Percentiles rank a stretch among this genome's conserved stretches.
phyloP scores from a whole-genome alignment of 352 stramenopile species.

The Pythium monospermum region DNA sequence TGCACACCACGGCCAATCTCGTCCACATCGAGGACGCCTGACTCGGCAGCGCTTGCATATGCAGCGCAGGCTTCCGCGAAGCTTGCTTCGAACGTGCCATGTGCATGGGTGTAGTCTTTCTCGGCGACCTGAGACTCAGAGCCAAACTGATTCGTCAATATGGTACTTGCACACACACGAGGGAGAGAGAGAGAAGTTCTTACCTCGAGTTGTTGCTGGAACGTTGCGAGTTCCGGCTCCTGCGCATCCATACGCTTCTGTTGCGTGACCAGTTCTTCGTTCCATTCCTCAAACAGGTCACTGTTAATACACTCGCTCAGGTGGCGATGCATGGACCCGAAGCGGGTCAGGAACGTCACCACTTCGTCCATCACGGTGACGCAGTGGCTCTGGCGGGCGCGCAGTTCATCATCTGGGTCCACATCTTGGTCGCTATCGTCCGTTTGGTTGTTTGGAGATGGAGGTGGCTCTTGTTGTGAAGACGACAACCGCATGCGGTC shows the following conservation, averaged over 20 bases:
- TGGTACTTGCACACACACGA: no score
- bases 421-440: neutral
- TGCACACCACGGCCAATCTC: no score
- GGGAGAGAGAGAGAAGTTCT: no score
- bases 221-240: conserved; percentile 6
- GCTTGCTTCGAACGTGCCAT: conserved; percentile 2
- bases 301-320: conserved; percentile 21
- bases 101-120: conserved; percentile 4
- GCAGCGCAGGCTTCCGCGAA: conserved; percentile 11
- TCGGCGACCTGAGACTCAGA: conserved; percentile 6
- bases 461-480: no score
- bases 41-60: neutral
- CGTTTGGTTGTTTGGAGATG: neutral
- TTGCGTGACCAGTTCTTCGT: conserved; percentile 9
- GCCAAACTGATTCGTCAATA: no score
- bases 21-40: neutral
- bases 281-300: conserved; percentile 26
- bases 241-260: conserved; percentile 16
- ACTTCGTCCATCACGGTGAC: conserved; percentile 28
- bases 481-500: conserved; percentile 13
- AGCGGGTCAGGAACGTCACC: conserved; percentile 31
- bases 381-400: conserved; percentile 12
- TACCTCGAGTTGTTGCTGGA: conserved; percentile 10
- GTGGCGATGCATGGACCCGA: conserved; percentile 24
- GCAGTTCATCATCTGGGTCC: conserved; percentile 10